phyloP scores from a whole-genome alignment of 768 basidiomycete species.

The Rhodosporidiobolus sp. region DNA sequence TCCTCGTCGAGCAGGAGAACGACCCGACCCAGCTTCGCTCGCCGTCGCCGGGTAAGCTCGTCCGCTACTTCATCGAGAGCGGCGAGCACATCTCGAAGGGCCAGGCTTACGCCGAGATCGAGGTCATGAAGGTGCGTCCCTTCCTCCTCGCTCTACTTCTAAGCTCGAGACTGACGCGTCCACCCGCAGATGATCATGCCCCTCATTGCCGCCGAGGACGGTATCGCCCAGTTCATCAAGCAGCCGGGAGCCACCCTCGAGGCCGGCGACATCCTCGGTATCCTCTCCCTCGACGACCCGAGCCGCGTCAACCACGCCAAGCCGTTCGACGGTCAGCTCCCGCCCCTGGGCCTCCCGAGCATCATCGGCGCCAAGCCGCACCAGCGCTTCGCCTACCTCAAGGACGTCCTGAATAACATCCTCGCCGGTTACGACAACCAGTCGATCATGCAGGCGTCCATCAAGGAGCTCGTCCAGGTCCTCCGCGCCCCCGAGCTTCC shows the following conservation, averaged over 20 bases:
- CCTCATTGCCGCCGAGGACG: slow-evolving; percentile 87
- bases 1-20: slow-evolving; percentile 97
- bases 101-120: slow-evolving; percentile 96
- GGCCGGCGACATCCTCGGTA: slow-evolving; percentile 95
- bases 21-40: slow-evolving; percentile 95
- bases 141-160: background rate
- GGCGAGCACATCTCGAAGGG: slow-evolving; percentile 97
- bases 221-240: slow-evolving; percentile 90
- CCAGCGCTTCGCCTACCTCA: slow-evolving; percentile 72
- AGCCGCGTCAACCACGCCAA: slow-evolving; percentile 95
- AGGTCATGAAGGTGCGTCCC: slow-evolving; percentile 59
- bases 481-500: slow-evolving; percentile 83
- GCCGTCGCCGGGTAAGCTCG: slow-evolving; percentile 93
- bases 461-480: slow-evolving; percentile 80
- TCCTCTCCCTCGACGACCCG: slow-evolving; percentile 92
- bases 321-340: slow-evolving; percentile 92
- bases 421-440: slow-evolving; percentile 96
- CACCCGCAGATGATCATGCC: slow-evolving; percentile 99
- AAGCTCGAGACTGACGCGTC: background rate
- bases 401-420: slow-evolving; percentile 78
- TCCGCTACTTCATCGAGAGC: slow-evolving; percentile 90
- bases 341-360: slow-evolving; percentile 77
- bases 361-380: slow-evolving; percentile 85
- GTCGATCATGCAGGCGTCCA: slow-evolving; percentile 75
- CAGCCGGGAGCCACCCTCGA: slow-evolving; percentile 96